A percentile compares a stretch with the other conserved stretches of the same genome.
phyloP scores from a whole-genome alignment of 257 asterid species.

The Nicotiana obtusifolia region DNA sequence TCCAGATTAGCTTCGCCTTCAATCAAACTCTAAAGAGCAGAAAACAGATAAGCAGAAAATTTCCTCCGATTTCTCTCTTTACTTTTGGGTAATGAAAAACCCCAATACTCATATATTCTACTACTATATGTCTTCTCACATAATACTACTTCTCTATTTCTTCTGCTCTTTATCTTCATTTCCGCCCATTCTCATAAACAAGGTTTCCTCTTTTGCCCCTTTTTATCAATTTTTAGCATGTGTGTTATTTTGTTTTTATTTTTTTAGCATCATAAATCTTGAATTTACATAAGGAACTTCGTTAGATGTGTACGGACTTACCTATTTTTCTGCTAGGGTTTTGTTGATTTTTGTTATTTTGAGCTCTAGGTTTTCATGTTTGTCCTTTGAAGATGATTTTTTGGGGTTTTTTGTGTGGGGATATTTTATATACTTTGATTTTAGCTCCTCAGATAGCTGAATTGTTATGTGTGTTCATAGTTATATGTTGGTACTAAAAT shows the following conservation, averaged over 20 bases:
- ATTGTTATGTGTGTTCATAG: not conserved
- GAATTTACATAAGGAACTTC: not conserved
- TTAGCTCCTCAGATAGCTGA: not conserved
- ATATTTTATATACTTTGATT: not conserved
- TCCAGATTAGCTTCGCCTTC: conserved; percentile 4
- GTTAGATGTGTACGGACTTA: not conserved
- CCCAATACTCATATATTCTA: conserved; percentile 5
- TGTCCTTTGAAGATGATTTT: not conserved
- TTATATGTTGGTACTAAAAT: not conserved
- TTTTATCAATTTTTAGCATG: not conserved
- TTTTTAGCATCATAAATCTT: not conserved
- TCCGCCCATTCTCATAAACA: conserved; percentile 6
- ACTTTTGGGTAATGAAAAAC: conserved; percentile 4
- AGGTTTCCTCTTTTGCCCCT: not conserved
- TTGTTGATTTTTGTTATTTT: not conserved
- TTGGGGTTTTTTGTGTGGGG: not conserved
- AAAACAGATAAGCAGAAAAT: not conserved
- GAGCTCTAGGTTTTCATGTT: not conserved
- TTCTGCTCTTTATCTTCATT: conserved; percentile 1
- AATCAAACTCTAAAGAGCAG: not conserved
- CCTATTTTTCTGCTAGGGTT: conserved; percentile 3
- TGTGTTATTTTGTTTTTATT: not conserved
- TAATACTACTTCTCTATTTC: not conserved
- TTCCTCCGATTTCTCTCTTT: not conserved
- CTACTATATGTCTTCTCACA: conserved; percentile 11